Conservation (phyloP, 495 filamentous ascomycete genomes). For the Ascobolus immersus region DNA sequence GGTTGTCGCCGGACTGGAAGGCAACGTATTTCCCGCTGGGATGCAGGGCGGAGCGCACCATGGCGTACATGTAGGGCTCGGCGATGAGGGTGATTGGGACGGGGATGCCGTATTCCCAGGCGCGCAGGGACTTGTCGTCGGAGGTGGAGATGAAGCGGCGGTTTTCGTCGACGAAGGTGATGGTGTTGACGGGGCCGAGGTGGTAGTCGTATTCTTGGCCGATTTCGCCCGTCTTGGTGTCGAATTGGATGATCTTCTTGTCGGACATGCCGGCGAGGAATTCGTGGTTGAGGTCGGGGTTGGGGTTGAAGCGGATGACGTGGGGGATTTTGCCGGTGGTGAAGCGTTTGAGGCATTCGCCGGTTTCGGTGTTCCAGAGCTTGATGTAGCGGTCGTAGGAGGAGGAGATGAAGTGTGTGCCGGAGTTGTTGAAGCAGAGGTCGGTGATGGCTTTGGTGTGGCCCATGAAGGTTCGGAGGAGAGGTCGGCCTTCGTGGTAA, state of each 20-base stretch:
- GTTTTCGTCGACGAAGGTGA: constrained; percentile 85
- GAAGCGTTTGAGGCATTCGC: constrained; percentile 61
- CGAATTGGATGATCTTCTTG: constrained; percentile 97
- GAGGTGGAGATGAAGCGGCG: constrained; percentile 92
- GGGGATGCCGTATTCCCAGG: constrained; percentile 94
- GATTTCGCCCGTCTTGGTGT: constrained; percentile 56
- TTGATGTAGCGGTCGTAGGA: constrained; percentile 88
- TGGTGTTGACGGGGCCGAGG: constrained; percentile 85
- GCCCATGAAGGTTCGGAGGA: constrained; percentile 69
- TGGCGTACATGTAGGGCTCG: constrained; percentile 87
- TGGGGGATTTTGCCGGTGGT: constrained; percentile 84
- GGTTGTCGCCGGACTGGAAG: constrained; percentile 81
- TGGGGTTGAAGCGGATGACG: constrained; percentile 77
- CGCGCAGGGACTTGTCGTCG: constrained; percentile 83
- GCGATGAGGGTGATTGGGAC: constrained; percentile 62
- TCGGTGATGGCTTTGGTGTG: constrained; percentile 80
- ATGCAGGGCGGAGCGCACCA: constrained; percentile 57
- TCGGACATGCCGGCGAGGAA: constrained; percentile 93
- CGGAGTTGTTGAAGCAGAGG: constrained; percentile 56
- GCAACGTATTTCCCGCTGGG: constrained; percentile 79
- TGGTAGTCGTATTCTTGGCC: constrained; percentile 98
- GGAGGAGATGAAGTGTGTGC: constrained; percentile 72
- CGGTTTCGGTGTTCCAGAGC: constrained; percentile 94
- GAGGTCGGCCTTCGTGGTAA: constrained; percentile 59
- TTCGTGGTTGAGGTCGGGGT: constrained; percentile 47